These are phyloP conservation scores for Hyaloscypha hepaticicola DNA, from an alignment of 495 filamentous ascomycete genomes.

Conservation along the genomic window DNA sequence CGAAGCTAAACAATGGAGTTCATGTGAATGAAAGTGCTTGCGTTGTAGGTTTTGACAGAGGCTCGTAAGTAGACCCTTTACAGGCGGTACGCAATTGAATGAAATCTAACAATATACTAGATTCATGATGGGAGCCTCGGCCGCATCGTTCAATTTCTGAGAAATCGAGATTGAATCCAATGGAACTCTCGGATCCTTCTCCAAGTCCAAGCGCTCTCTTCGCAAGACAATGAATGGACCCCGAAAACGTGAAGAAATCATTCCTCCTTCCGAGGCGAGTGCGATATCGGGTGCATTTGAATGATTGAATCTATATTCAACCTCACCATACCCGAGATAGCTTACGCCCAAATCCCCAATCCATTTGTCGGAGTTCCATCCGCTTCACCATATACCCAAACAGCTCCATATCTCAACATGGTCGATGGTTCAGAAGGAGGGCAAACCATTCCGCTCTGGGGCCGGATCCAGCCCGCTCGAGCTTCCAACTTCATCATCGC, in stretches of 20 bases:
- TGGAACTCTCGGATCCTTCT: slow-evolving; percentile 4
- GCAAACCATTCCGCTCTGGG: slow-evolving; percentile 17
- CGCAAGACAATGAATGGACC: neutral
- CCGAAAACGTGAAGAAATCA: neutral
- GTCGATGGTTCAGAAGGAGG: slow-evolving; percentile 20
- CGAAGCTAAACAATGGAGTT: slow-evolving; percentile 12
- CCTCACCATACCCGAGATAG: neutral
- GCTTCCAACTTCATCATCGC: slow-evolving; percentile 14
- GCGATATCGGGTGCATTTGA: neutral
- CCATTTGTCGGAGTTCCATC: slow-evolving; percentile 17
- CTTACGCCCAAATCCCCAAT: slow-evolving; percentile 13
- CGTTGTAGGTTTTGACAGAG: slow-evolving; percentile 17
- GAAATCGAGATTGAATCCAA: slow-evolving; percentile 17
- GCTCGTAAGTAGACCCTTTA: slow-evolving; percentile 1
- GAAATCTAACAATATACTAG: slow-evolving; percentile 1
- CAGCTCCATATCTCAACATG: slow-evolving; percentile 1
- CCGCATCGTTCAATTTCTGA: slow-evolving; percentile 14
- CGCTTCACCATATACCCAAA: neutral
- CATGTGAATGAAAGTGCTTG: slow-evolving; percentile 11
- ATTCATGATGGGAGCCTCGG: slow-evolving; percentile 12
- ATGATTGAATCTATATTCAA: slow-evolving; percentile 1
- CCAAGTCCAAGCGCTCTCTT: slow-evolving; percentile 11
- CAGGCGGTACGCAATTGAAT: neutral
- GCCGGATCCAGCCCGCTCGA: slow-evolving; percentile 15
- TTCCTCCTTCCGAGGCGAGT: neutral